These are phyloP conservation scores for Amphicarpaea edgeworthii DNA, from an alignment of 306 rosid genomes.

Conservation along the genomic window DNA sequence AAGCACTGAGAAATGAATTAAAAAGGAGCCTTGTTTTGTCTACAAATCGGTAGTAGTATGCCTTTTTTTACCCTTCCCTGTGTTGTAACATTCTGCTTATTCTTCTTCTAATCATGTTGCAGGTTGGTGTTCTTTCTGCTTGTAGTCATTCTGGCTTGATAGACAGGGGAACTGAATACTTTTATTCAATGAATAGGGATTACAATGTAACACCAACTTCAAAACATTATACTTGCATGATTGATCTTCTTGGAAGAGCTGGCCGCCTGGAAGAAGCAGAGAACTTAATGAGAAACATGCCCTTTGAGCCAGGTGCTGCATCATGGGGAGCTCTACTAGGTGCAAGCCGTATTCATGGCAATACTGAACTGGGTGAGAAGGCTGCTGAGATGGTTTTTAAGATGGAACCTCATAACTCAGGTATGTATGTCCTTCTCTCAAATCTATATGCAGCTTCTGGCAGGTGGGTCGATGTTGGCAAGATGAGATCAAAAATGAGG, in stretches of 20 bases:
- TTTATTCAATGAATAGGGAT: constrained; percentile 67
- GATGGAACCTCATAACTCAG: constrained; percentile 87
- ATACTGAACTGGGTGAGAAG: constrained; percentile 79
- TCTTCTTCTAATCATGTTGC: constrained; percentile 43
- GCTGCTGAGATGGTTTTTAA: constrained; percentile 81
- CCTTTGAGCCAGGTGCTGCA: constrained; percentile 80
- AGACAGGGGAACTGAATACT: constrained; percentile 70
- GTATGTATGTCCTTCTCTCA: constrained; percentile 90
- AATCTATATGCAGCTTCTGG: constrained; percentile 90
- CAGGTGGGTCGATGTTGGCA: constrained; percentile 81
- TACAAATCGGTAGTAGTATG: neutral
- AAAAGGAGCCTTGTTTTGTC: constrained; percentile 7
- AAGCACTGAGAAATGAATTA: constrained; percentile 10
- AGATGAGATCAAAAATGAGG: constrained; percentile 79
- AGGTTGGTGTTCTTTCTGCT: constrained; percentile 88
- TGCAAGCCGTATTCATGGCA: constrained; percentile 83
- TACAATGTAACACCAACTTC: constrained; percentile 66
- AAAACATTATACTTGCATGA: constrained; percentile 82
- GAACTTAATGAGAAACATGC: constrained; percentile 73
- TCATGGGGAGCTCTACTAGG: constrained; percentile 92
- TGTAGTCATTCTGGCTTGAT: constrained; percentile 82
- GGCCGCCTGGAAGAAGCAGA: constrained; percentile 82
- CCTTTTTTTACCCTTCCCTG: neutral
- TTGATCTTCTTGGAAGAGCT: constrained; percentile 91
- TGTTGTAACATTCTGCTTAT: constrained; percentile 20